Conservation (phyloP, 768 basidiomycete genomes). For the Suillus placidus region DNA sequence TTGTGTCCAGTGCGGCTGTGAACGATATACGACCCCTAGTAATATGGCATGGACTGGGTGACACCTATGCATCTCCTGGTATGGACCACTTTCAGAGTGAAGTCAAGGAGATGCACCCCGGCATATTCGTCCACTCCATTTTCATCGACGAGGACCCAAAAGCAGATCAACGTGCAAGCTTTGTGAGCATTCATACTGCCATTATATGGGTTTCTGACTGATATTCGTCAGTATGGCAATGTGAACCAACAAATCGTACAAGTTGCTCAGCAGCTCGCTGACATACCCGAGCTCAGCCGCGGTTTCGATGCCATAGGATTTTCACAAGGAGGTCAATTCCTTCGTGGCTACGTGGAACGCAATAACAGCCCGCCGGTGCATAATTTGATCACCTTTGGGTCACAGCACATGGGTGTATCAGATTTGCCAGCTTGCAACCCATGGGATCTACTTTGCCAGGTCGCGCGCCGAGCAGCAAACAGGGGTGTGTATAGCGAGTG, state of each 20-base stretch:
- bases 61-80: slow-evolving; percentile 72
- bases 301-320: slow-evolving; percentile 91
- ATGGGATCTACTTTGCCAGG: slow-evolving; percentile 69
- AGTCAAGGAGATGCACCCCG: slow-evolving; percentile 67
- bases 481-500: slow-evolving; percentile 71
- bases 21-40: slow-evolving; percentile 56
- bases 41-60: slow-evolving; percentile 84
- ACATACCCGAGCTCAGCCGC: slow-evolving; percentile 59
- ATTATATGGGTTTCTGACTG: slow-evolving; percentile 7
- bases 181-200: slow-evolving; percentile 52
- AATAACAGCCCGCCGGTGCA: slow-evolving; percentile 73
- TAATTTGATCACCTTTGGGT: slow-evolving; percentile 87
- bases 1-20: slow-evolving; percentile 18
- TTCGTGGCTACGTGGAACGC: slow-evolving; percentile 80
- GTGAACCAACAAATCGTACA: slow-evolving; percentile 68
- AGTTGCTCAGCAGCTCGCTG: slow-evolving; percentile 65
- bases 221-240: slow-evolving; percentile 66
- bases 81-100: slow-evolving; percentile 65
- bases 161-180: slow-evolving; percentile 68
- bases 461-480: slow-evolving; percentile 62
- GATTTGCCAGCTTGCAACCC: slow-evolving; percentile 69
- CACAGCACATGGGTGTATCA: slow-evolving; percentile 85
- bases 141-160: slow-evolving; percentile 64
- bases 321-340: slow-evolving; percentile 89
- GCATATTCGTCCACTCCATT: slow-evolving; percentile 77